Conservation (phyloP, 331 rosid species). For the Rosa hybrid region DNA sequence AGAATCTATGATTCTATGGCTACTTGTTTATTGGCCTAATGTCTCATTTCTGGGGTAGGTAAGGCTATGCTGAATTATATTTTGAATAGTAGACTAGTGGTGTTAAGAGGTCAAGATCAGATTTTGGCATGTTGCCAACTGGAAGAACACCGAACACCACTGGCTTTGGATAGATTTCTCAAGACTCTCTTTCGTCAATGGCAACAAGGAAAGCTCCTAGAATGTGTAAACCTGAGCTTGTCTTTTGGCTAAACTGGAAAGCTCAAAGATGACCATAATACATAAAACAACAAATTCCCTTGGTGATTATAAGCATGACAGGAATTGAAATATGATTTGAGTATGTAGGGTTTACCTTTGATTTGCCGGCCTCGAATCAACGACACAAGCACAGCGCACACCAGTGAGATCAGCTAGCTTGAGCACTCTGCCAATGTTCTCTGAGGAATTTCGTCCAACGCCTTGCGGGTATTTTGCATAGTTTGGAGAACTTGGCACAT, state of each 20-base stretch:
- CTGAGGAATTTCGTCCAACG: constrained; percentile 32
- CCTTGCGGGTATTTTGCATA: constrained; percentile 8
- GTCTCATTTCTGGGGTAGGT: constrained; percentile 4
- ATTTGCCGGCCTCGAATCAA: neutral
- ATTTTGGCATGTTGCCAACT: constrained; percentile 32
- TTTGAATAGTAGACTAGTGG: neutral
- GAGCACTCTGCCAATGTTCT: neutral
- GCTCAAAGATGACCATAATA: neutral
- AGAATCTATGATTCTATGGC: neutral
- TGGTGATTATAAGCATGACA: neutral
- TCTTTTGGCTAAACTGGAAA: constrained; percentile 16
- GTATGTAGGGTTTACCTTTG: neutral
- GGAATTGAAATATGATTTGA: neutral
- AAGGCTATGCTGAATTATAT: constrained; percentile 7
- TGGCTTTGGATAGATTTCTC: constrained; percentile 18
- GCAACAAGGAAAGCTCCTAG: constrained; percentile 19
- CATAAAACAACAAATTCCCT: neutral
- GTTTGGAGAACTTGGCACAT: constrained; percentile 25
- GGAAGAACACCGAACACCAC: constrained; percentile 2
- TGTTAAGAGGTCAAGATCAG: constrained; percentile 52
- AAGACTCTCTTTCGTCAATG: constrained; percentile 14
- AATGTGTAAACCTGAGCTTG: constrained; percentile 19
- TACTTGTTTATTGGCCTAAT: neutral
- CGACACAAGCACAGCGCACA: neutral
- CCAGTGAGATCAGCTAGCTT: neutral